Evolutionary conservation across 2,329 filamentous ascomycete genomes (phyloP).

Genomic region (Colletotrichum sp.): DNA sequence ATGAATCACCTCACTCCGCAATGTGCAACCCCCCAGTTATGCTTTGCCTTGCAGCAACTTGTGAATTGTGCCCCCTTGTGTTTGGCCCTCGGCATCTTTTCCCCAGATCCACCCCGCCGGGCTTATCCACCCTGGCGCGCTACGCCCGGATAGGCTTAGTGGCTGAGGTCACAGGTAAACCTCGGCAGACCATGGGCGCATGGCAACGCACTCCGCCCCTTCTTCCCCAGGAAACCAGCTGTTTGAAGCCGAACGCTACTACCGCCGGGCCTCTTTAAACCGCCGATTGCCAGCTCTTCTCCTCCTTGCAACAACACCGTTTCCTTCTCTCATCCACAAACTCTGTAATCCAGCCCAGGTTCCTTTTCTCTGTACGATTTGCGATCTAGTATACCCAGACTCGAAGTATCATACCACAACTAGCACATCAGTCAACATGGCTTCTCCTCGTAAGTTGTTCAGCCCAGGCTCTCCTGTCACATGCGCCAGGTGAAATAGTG

Average conservation of each 20-base stretch:
- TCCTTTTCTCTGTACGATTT: constrained; percentile 21
- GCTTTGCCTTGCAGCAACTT: not conserved
- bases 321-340: not conserved
- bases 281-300: not conserved
- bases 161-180: constrained; percentile 20
- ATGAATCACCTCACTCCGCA: not conserved
- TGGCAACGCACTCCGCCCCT: constrained; percentile 21
- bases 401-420: not conserved
- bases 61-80: not conserved
- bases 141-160: not conserved
- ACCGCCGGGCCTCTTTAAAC: constrained; percentile 13
- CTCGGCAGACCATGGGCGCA: constrained; percentile 22
- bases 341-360: not conserved
- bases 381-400: constrained; percentile 14
- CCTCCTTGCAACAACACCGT: not conserved
- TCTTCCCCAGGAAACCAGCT: constrained; percentile 17
- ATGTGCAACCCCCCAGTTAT: not conserved
- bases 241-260: constrained; percentile 7
- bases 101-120: constrained; percentile 21
- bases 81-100: constrained; percentile 23
- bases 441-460: constrained; percentile 76
- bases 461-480: constrained; percentile 8
- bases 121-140: not conserved
- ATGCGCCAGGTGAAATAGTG: not conserved
- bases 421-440: constrained; percentile 59